Conservation (phyloP, 768 basidiomycete species). For the Boletus tomentosulus region DNA sequence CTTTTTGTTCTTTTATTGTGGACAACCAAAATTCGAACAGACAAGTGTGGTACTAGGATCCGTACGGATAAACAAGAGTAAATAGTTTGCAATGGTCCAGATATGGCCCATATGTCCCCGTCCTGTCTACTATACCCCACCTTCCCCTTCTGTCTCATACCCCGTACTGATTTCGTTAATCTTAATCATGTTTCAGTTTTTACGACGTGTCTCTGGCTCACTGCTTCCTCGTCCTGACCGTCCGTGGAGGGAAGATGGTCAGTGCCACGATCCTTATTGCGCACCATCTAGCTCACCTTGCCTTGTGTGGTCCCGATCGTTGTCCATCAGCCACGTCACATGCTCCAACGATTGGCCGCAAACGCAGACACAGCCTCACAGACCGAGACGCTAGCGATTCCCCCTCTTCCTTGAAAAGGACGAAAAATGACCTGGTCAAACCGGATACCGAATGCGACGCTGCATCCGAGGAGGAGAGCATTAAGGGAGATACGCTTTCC, state of each 20-base stretch:
- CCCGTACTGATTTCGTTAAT: background rate
- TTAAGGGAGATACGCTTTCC: constrained; percentile 6
- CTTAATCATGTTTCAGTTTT: constrained; percentile 54
- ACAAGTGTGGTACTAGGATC: background rate
- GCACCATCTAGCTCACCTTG: background rate
- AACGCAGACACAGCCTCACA: constrained; percentile 57
- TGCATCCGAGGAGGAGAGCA: constrained; percentile 14
- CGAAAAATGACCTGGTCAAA: constrained; percentile 22
- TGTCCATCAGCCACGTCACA: constrained; percentile 59
- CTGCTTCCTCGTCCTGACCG: constrained; percentile 68
- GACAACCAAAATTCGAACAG: background rate
- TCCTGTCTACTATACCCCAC: background rate
- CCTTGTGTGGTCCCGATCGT: constrained; percentile 7
- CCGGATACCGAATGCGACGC: constrained; percentile 26
- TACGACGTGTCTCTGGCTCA: constrained; percentile 67
- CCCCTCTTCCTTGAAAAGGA: constrained; percentile 31
- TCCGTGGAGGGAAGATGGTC: constrained; percentile 76
- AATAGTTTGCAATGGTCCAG: constrained; percentile 10
- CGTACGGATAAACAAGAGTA: constrained; percentile 23
- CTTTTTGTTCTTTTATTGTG: background rate
- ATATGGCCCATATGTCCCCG: background rate
- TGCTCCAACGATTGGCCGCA: constrained; percentile 63
- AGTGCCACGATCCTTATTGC: constrained; percentile 27
- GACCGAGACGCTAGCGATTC: constrained; percentile 37
- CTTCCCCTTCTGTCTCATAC: background rate